Evolutionary conservation across 805 yeast species (phyloP).

Genomic region (Wickerhamiella sergipiensis): DNA sequence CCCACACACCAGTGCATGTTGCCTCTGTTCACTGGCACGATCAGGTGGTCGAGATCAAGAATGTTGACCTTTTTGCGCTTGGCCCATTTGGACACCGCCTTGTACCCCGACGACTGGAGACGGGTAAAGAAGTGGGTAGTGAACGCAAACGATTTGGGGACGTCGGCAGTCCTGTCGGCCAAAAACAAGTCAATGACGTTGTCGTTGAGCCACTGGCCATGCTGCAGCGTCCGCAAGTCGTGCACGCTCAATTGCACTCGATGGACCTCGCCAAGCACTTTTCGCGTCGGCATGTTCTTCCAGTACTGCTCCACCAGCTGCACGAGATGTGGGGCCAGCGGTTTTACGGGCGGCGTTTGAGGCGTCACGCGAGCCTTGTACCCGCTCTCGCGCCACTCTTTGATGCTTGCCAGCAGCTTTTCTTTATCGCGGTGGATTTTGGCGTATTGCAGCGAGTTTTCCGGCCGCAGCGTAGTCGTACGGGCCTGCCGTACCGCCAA

Average conservation of each 20-base stretch:
- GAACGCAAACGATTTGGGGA: conserved; percentile 47
- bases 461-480: neutral
- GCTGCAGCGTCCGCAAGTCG: conserved; percentile 60
- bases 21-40: conserved; percentile 76
- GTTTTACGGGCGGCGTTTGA: neutral
- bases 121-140: conserved; percentile 81
- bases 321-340: neutral
- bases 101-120: conserved; percentile 57
- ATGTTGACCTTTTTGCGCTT: conserved; percentile 59
- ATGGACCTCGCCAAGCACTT: conserved; percentile 6
- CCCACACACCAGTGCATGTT: conserved; percentile 89
- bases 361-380: neutral
- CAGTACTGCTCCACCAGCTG: neutral
- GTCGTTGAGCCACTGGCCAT: conserved; percentile 79
- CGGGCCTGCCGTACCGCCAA: neutral
- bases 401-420: neutral
- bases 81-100: conserved; percentile 76
- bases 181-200: conserved; percentile 76
- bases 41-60: conserved; percentile 45
- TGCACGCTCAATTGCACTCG: conserved; percentile 46
- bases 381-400: neutral
- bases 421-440: conserved; percentile 3
- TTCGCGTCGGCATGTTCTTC: neutral
- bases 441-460: neutral
- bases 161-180: conserved; percentile 35